Conservation (phyloP, 345 rosid species). For the Euclidium syriacum region DNA sequence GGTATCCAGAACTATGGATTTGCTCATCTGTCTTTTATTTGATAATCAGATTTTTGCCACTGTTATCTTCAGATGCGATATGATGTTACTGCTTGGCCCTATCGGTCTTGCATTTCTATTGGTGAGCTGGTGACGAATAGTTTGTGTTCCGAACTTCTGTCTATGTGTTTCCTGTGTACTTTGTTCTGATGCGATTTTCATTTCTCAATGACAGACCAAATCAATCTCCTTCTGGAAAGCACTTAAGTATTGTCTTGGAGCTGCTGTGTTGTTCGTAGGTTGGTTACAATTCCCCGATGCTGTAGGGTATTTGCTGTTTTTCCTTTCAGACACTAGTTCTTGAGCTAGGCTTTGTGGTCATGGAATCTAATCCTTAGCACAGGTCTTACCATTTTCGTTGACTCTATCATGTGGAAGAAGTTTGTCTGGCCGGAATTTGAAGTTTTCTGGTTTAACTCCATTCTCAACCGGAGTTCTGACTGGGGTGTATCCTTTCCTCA, state of each 20-base stretch:
- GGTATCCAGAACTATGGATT: constrained; percentile 10
- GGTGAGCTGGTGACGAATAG: constrained; percentile 44
- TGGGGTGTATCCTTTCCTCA: constrained; percentile 93
- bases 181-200: constrained; percentile 24
- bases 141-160: constrained; percentile 2
- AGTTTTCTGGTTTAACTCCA: constrained; percentile 97
- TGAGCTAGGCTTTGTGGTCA: constrained; percentile 20
- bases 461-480: constrained; percentile 88
- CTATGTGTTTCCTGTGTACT: not conserved
- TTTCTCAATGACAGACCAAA: constrained; percentile 54
- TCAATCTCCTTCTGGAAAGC: constrained; percentile 67
- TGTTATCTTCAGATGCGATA: constrained; percentile 78
- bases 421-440: constrained; percentile 90
- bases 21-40: constrained; percentile 20
- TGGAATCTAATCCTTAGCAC: constrained; percentile 33
- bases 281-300: constrained; percentile 17
- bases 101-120: constrained; percentile 71
- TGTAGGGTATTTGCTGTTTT: constrained; percentile 4
- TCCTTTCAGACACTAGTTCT: constrained; percentile 5
- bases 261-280: constrained; percentile 63
- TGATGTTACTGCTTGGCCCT: constrained; percentile 72
- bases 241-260: constrained; percentile 51
- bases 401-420: constrained; percentile 91
- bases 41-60: constrained; percentile 62
- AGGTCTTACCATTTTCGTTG: constrained; percentile 76